These are phyloP conservation scores for Diplodia seriata DNA, from an alignment of 2,329 filamentous ascomycete species.

Conservation along the genomic window DNA sequence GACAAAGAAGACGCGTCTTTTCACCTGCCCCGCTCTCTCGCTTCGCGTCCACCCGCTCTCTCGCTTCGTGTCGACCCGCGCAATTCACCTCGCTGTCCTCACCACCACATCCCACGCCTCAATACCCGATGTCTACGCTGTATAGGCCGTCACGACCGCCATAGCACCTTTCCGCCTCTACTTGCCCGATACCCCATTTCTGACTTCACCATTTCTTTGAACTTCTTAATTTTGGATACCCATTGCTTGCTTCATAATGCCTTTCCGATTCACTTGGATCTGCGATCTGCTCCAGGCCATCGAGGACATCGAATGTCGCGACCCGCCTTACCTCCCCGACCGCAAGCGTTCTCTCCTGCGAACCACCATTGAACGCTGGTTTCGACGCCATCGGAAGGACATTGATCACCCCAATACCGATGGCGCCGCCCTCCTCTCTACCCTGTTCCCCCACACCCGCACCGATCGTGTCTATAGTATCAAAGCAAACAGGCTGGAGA, in stretches of 20 bases:
- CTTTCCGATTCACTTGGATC: conserved; percentile 71
- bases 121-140: background rate
- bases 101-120: background rate
- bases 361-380: conserved; percentile 70
- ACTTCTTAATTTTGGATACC: conserved; percentile 31
- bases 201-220: conserved; percentile 5
- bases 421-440: conserved; percentile 72
- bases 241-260: conserved; percentile 55
- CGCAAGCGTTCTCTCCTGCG: conserved; percentile 40
- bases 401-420: conserved; percentile 66
- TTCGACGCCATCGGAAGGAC: conserved; percentile 64
- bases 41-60: background rate
- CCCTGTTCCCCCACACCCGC: conserved; percentile 76
- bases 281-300: conserved; percentile 77
- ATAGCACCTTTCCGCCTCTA: background rate
- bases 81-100: background rate
- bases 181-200: conserved; percentile 19
- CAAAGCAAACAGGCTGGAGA: conserved; percentile 66
- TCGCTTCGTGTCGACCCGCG: background rate
- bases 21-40: conserved; percentile 1
- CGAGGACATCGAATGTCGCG: conserved; percentile 57
- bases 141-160: background rate
- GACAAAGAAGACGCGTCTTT: conserved; percentile 1
- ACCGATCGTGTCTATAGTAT: conserved; percentile 80
- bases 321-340: conserved; percentile 49